Evolutionary conservation across 192 early-diverging fungal genomes (phyloP), one percentile per base, ranked within the genome.

Genomic region (Glomus cerebriforme): DNA sequence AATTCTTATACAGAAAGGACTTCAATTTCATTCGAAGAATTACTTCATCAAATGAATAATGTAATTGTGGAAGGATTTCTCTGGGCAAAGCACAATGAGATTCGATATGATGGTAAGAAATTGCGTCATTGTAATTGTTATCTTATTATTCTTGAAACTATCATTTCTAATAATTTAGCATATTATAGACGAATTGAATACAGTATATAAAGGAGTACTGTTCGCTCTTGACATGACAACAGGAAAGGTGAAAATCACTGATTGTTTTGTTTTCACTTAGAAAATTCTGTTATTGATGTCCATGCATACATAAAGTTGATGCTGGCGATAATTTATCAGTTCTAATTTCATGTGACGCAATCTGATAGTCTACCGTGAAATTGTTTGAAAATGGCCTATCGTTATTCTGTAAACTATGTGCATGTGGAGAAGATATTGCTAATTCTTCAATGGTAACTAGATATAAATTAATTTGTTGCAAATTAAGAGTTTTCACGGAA

Each of bases 331-430:
- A n/a, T 68, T 35, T 37, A 68, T 29, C 66, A 68, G 66, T 68
- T 68, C 66, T 68, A 68, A 68, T 68, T 68, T 54, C 31, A 68
- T 68, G 66, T 68, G 43, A 34, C 47, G 64, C 26, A 32, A 64
- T 78, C 31, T 79, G 34, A 72, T 39, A 80, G 79, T 75, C 72
- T 24, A 77, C 79, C 29, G 45, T 80, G 29, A 80, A 75, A 66
- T 63, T 75, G 24, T 67, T 77, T 62, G 71, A 66, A 66, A 80
- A 58, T 80, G 73, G 72, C 32, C 63, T 75, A 35, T 17, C 35
- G 17, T 47, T 80, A 31, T 66, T 80, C 27, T 47, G 62, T 27
- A 73, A 75, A 64, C 60, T 80, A 54, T 77, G 74, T 77, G n/a
- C 32, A 64, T 80, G 79, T 59, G 79, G 79, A 9, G 73, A 76